phyloP scores from a whole-genome alignment of 2,329 filamentous ascomycete species.

The Diaporthe vexans region DNA sequence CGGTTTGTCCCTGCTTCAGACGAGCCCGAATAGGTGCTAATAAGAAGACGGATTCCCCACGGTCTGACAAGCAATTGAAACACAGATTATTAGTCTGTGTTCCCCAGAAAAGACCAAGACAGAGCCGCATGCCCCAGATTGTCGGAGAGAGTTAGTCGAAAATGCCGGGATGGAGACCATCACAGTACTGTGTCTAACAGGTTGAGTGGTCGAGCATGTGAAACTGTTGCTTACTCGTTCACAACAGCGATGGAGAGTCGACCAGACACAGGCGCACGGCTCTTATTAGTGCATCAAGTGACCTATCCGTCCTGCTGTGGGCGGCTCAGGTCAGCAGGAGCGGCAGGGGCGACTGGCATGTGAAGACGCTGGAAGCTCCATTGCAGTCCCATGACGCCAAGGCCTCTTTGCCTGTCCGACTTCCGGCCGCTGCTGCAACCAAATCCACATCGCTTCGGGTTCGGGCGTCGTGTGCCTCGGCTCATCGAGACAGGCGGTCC shows the following conservation, averaged over 20 bases:
- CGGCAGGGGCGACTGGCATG: conserved; percentile 20
- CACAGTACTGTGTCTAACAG: neutral
- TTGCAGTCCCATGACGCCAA: conserved; percentile 29
- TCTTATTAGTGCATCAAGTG: conserved; percentile 14
- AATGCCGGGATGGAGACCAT: conserved; percentile 5
- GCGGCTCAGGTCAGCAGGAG: neutral
- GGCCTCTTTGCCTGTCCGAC: conserved; percentile 17
- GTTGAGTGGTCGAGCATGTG: conserved; percentile 9
- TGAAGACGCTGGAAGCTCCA: conserved; percentile 16
- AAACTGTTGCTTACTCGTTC: conserved; percentile 16
- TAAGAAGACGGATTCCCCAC: conserved; percentile 1
- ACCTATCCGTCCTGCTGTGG: conserved; percentile 1
- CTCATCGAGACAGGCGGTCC: conserved; percentile 8
- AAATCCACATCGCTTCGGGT: conserved; percentile 25
- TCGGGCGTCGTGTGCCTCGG: conserved; percentile 33
- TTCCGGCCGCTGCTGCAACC: conserved; percentile 16
- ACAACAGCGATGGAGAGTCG: neutral
- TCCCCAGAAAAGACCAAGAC: neutral
- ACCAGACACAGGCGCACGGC: neutral
- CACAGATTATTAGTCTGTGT: too few species aligned
- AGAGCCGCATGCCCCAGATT: conserved; percentile 33
- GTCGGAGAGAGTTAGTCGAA: conserved; percentile 8
- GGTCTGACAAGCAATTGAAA: neutral
- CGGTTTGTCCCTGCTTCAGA: neutral
- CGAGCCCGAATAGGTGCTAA: neutral